These are phyloP conservation scores for Coniferiporia sulphurascens DNA, from an alignment of 1,284 basidiomycete genomes.

Conservation along the genomic window DNA sequence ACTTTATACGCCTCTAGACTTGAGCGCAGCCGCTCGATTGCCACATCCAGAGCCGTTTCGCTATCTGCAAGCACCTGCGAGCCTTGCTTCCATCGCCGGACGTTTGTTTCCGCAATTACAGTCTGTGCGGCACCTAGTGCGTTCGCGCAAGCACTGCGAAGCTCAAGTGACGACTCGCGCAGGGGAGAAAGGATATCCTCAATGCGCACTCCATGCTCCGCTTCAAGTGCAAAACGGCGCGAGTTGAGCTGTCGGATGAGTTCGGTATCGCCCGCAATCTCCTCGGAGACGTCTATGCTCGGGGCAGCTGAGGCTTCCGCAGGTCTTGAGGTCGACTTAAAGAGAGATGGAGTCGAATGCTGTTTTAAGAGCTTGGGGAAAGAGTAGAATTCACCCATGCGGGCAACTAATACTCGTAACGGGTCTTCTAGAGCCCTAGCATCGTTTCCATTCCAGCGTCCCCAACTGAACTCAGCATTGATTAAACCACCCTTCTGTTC, in stretches of 20 bases:
- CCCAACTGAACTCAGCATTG: conserved; percentile 49
- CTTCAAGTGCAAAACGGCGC: conserved; percentile 31
- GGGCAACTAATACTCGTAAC: conserved; percentile 37
- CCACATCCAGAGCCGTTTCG: conserved; percentile 33
- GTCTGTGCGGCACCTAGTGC: conserved; percentile 33
- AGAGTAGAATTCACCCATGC: conserved; percentile 25
- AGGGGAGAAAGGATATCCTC: conserved; percentile 47
- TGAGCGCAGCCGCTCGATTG: conserved; percentile 32
- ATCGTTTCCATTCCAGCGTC: conserved; percentile 50
- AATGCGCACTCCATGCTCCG: conserved; percentile 35
- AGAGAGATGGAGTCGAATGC: not conserved
- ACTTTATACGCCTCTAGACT: conserved; percentile 39
- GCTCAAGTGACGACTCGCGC: conserved; percentile 35
- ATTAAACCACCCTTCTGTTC: conserved; percentile 40
- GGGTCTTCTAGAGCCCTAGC: conserved; percentile 42
- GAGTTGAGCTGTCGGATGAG: conserved; percentile 37
- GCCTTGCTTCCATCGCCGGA: conserved; percentile 37
- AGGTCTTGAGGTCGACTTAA: conserved; percentile 19
- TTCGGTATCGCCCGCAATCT: conserved; percentile 32
- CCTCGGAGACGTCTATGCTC: conserved; percentile 1
- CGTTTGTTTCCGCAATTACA: conserved; percentile 43
- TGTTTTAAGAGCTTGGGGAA: conserved; percentile 25
- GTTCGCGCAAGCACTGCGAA: conserved; percentile 35
- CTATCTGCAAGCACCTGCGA: conserved; percentile 24
- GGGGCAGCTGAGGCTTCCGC: not conserved